Base-by-base conservation (phyloP, 164 flowering plant genomes). In the Macadamia tetraphylla region DNA sequence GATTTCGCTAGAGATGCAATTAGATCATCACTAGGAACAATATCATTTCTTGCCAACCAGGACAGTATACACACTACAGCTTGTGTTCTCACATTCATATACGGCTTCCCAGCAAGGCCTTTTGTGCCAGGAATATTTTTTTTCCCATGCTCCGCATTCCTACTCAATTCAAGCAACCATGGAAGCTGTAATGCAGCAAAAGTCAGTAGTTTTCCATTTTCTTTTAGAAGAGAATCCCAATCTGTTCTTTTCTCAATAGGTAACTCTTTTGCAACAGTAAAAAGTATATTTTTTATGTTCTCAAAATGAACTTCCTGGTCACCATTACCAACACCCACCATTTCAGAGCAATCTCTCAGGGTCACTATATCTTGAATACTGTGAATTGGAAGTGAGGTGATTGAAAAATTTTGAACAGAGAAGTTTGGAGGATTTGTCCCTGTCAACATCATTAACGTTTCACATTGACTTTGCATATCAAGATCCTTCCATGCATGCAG, bases 401-500 rank as follows among this genome's bases (percentile, higher is more conserved):
- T 42, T 14, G 80, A 78, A 71, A 85, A 76, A 68, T 79, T 82
- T 70, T 80, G 79, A 61, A 68, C 68, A 60, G 82, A 77, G 55
- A 82, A 73, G 9, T 76, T 76, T 0, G 87, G 83, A 76, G 85
- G 83, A 73, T 68, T 78, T n/a, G 82, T 81, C 76, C 89, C 90
- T 14, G 88, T 75, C 71, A 80, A 75, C 67, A 65, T 67, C 70
- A 72, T 76, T 75, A 91, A 73, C 29, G 74, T 78, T 75, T 91
- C 96, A 81, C 94, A 88, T 64, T 89, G 96, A 43, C 78, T 83
- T 74, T 91, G 94, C 76, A 89, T 77, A 76, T 95, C 98, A 30
- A 92, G 79, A 78, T 92, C 97, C 80, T 95, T 92, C 99, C 99
- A 95, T 63, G 90, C 98, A 77, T 82, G 84, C 58, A 95, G 79